Percentiles rank a stretch among this genome's conserved stretches.
These are phyloP conservation scores for Rhizoclosmatium globosum DNA, from an alignment of 192 early-diverging fungal genomes.

Conservation along the genomic window DNA sequence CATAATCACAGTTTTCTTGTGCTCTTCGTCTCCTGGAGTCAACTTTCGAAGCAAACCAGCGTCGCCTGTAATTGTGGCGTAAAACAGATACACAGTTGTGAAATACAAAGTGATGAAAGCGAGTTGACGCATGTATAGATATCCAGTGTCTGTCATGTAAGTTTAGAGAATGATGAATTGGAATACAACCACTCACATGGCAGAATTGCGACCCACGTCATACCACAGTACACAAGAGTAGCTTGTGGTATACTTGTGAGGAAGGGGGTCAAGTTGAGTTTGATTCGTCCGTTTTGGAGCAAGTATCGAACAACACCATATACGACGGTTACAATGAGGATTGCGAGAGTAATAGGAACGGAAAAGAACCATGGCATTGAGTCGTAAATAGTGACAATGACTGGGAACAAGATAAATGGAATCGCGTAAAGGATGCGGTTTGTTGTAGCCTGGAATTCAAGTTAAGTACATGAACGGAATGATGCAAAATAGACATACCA, in stretches of 20 bases:
- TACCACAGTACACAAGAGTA: slow-evolving; percentile 74
- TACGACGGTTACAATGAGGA: slow-evolving; percentile 49
- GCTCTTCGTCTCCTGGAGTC: slow-evolving; percentile 34
- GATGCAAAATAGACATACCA: not conserved
- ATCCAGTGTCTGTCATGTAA: slow-evolving; percentile 62
- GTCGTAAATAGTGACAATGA: slow-evolving; percentile 64
- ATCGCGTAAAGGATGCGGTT: slow-evolving; percentile 74
- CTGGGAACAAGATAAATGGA: slow-evolving; percentile 72
- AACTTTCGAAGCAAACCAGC: slow-evolving; percentile 82
- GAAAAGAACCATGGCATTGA: slow-evolving; percentile 82
- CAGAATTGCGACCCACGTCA: slow-evolving; percentile 77
- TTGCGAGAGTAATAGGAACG: slow-evolving; percentile 62
- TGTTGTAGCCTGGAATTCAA: slow-evolving; percentile 58
- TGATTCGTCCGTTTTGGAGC: slow-evolving; percentile 42
- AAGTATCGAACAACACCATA: slow-evolving; percentile 71
- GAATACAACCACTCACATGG: slow-evolving; percentile 60
- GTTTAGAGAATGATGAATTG: not conserved
- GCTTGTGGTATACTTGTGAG: slow-evolving; percentile 88
- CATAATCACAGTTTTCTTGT: slow-evolving; percentile 61
- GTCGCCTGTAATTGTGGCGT: slow-evolving; percentile 72
- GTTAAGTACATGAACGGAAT: not conserved
- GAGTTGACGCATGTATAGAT: slow-evolving; percentile 68
- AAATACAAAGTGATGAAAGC: slow-evolving; percentile 71
- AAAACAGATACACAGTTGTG: slow-evolving; percentile 78
- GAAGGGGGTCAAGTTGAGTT: slow-evolving; percentile 80